A percentile compares a stretch with the other conserved stretches of the same genome.
These are phyloP conservation scores for Xylaria sp. DNA, from an alignment of 2,329 filamentous ascomycete species.

Conservation along the genomic window DNA sequence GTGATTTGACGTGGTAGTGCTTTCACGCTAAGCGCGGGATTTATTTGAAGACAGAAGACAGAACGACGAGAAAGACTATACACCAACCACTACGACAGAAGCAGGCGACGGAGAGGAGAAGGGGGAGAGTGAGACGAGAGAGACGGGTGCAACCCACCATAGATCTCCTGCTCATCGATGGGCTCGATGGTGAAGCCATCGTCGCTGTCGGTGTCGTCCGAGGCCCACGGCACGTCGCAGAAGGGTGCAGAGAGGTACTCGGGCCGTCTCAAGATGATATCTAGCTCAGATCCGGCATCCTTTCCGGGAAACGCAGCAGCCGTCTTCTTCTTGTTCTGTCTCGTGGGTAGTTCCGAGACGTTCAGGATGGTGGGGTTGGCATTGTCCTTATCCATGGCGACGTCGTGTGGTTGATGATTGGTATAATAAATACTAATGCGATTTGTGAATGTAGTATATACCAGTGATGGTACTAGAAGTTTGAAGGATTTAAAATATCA, in stretches of 20 bases:
- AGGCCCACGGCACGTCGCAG: conserved; percentile 52
- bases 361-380: conserved; percentile 95
- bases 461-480: neutral
- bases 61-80: neutral
- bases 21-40: neutral
- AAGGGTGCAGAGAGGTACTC: conserved; percentile 57
- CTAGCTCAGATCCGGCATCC: conserved; percentile 61
- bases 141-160: conserved; percentile 68
- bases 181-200: conserved; percentile 77
- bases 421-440: neutral
- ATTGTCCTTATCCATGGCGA: conserved; percentile 68
- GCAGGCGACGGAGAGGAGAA: neutral
- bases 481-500: neutral
- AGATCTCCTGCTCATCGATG: conserved; percentile 98
- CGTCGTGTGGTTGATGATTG: neutral
- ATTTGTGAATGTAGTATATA: neutral
- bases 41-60: neutral
- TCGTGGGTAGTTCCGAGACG: conserved; percentile 86
- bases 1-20: conserved; percentile 7
- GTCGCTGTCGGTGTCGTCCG: conserved; percentile 55
- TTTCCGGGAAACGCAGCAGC: conserved; percentile 58
- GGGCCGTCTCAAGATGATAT: conserved; percentile 59
- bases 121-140: conserved; percentile 4
- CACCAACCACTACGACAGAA: neutral
- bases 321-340: conserved; percentile 66